These are phyloP conservation scores for Aegilops longissima DNA, from an alignment of 176 grass and related monocot genomes.

Conservation along the genomic window DNA sequence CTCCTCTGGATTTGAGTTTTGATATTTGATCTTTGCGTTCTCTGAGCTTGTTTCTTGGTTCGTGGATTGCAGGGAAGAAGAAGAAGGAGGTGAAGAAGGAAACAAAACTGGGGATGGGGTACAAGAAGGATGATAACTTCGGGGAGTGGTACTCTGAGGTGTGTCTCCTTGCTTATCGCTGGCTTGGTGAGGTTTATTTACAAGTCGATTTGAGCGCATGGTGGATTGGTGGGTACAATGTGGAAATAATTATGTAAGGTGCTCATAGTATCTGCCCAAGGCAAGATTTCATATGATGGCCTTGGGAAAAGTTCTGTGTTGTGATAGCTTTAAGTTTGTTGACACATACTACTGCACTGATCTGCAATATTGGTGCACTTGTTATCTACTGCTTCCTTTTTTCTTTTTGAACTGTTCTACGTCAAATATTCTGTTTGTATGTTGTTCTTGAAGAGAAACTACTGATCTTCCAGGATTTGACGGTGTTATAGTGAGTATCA, in stretches of 20 bases:
- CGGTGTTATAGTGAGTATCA: not conserved
- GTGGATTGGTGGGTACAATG: not conserved
- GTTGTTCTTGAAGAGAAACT: not conserved
- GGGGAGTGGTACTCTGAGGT: slow-evolving; percentile 99
- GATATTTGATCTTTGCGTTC: not conserved
- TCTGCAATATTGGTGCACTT: not conserved
- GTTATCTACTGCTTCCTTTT: not conserved
- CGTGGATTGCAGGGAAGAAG: slow-evolving; percentile 46
- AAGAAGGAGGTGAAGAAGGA: slow-evolving; percentile 99
- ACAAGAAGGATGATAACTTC: slow-evolving; percentile 87
- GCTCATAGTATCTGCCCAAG: not conserved
- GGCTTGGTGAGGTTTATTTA: not conserved
- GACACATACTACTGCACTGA: not conserved
- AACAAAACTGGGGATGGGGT: slow-evolving; percentile 77
- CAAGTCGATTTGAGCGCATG: not conserved
- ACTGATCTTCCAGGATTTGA: not conserved
- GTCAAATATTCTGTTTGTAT: not conserved
- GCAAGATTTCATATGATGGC: not conserved
- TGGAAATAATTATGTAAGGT: not conserved
- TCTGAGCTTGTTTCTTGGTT: not conserved
- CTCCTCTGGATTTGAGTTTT: not conserved
- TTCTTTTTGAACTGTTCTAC: not conserved
- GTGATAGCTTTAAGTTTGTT: not conserved
- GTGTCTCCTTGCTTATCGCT: not conserved
- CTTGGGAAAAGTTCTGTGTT: not conserved